phyloP scores from a whole-genome alignment of 2,329 filamentous ascomycete species.

The Nemania bipapillata region DNA sequence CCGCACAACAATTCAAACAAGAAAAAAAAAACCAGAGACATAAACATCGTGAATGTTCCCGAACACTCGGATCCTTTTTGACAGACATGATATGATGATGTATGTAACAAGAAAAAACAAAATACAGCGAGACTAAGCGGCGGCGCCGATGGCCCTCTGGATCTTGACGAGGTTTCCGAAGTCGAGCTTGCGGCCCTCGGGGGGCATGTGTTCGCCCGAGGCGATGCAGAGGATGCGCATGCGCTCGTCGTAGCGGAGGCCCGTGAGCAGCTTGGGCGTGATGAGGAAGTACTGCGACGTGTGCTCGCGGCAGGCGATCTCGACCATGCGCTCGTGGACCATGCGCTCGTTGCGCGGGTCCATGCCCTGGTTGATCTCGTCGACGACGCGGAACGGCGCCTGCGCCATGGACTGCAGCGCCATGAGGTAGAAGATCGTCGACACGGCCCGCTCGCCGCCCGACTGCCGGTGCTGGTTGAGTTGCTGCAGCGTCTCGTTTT shows the following conservation, averaged over 20 bases:
- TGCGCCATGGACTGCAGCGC: constrained; percentile 92
- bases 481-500: constrained; percentile 83
- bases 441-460: constrained; percentile 93
- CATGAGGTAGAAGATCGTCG: constrained; percentile 99
- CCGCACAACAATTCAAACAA: neutral
- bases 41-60: neutral
- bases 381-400: constrained; percentile 95
- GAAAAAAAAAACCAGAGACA: neutral
- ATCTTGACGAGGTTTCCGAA: constrained; percentile 60
- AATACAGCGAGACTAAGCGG: constrained; percentile 34
- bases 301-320: constrained; percentile 89
- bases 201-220: constrained; percentile 79
- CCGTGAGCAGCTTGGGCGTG: constrained; percentile 91
- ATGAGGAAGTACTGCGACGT: constrained; percentile 94
- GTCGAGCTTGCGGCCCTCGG: constrained; percentile 63
- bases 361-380: constrained; percentile 99
- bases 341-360: constrained; percentile 98
- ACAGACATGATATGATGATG: neutral
- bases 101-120: neutral
- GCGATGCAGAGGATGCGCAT: constrained; percentile 97
- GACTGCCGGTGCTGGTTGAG: constrained; percentile 94
- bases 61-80: neutral
- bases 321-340: constrained; percentile 97
- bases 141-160: constrained; percentile 49
- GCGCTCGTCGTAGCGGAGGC: constrained; percentile 83